Conservation (phyloP, 805 yeast genomes). For the Schwanniomyces vanrijiae region DNA sequence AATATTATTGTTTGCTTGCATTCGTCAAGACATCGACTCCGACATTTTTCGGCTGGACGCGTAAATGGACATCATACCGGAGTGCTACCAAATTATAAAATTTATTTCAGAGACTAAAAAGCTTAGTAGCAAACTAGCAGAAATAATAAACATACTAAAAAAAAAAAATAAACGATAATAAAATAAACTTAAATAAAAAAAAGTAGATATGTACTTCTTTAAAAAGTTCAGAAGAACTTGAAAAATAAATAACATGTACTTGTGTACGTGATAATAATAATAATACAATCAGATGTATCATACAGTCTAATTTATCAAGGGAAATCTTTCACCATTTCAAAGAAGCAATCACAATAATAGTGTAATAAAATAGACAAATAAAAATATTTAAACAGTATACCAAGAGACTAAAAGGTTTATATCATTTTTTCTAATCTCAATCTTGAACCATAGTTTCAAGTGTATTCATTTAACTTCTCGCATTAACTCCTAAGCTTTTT, state of each 20-base stretch:
- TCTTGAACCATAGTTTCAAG: not conserved
- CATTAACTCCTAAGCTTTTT: slow-evolving; percentile 2
- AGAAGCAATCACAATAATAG: slow-evolving; percentile 1
- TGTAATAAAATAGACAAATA: slow-evolving; percentile 3
- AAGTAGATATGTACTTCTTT: slow-evolving; percentile 3
- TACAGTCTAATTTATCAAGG: not conserved
- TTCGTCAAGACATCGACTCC: slow-evolving; percentile 1
- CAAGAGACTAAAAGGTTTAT: not conserved
- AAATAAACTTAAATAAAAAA: slow-evolving; percentile 2
- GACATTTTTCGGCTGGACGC: slow-evolving; percentile 1
- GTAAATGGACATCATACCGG: not conserved
- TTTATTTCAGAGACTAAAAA: not conserved
- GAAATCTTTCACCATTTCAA: not conserved
- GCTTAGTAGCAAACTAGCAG: slow-evolving; percentile 3
- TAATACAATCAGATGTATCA: not conserved
- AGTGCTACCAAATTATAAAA: not conserved
- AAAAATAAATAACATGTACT: not conserved
- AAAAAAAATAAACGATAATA: slow-evolving; percentile 2
- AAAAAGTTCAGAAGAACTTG: not conserved
- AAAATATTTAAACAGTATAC: slow-evolving; percentile 2
- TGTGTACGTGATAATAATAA: not conserved
- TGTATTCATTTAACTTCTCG: not conserved
- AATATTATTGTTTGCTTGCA: slow-evolving; percentile 7
- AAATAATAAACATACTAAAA: slow-evolving; percentile 2
- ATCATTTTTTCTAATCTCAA: not conserved